Evolutionary conservation across 805 yeast species (phyloP).

Genomic region (Kluyveromyces lactis): DNA sequence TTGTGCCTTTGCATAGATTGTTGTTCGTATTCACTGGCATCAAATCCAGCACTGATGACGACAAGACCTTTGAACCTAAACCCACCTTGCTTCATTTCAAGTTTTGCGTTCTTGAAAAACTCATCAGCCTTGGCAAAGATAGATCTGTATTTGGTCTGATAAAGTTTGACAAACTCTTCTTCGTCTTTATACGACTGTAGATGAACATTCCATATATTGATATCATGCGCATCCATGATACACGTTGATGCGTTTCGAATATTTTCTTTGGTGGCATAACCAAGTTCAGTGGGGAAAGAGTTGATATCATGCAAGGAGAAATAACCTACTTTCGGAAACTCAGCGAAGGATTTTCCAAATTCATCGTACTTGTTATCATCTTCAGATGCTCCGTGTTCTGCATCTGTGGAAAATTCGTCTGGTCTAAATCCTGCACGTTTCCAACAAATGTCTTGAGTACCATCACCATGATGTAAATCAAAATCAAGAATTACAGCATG

Average conservation of each 20-base stretch:
- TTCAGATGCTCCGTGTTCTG: conserved; percentile 8
- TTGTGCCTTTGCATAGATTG: conserved; percentile 81
- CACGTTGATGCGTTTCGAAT: conserved; percentile 74
- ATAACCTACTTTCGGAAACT: conserved; percentile 62
- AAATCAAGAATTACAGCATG: conserved; percentile 79
- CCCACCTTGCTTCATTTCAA: conserved; percentile 33
- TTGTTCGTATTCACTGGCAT: conserved; percentile 76
- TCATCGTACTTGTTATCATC: conserved; percentile 36
- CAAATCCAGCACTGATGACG: conserved; percentile 81
- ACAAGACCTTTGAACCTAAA: conserved; percentile 48
- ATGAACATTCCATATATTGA: conserved; percentile 80
- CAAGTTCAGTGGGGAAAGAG: conserved; percentile 77
- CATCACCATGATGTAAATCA: conserved; percentile 86
- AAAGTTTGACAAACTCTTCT: conserved; percentile 57
- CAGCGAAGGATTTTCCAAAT: conserved; percentile 35
- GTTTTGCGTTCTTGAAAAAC: conserved; percentile 44
- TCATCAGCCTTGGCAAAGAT: conserved; percentile 60
- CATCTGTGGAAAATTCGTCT: conserved; percentile 11
- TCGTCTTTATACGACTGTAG: conserved; percentile 54
- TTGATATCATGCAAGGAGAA: conserved; percentile 80
- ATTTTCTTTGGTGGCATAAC: conserved; percentile 63
- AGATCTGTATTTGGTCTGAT: conserved; percentile 51
- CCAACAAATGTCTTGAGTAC: conserved; percentile 82
- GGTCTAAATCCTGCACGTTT: conserved; percentile 44
- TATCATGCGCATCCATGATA: conserved; percentile 62